Evolutionary conservation across 164 flowering plant species (phyloP), one percentile per base, ranked within the genome.

Genomic region (Warburgia ugandensis): DNA sequence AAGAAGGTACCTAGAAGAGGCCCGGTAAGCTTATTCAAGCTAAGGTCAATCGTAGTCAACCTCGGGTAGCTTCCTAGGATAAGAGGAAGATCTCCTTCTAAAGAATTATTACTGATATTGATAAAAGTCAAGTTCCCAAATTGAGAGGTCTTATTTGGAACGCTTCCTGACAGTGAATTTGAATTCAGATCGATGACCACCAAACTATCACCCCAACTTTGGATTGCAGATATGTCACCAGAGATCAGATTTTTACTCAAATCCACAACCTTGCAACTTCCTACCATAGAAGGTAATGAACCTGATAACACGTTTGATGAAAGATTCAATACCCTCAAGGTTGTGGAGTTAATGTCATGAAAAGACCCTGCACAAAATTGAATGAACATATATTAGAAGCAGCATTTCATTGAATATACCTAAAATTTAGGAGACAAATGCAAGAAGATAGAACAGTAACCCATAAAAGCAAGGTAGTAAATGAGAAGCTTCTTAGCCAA

Each of bases 141-240:
- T 46, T 65, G 75, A 32, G 78, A 64, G 38, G 73, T 65, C 62
- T 64, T 16, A 58, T 80, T 77, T 55, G 89, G 83, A 41, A 88
- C 58, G 77, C 67, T 82, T 63, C 97, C 99, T 3, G 75, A 70
- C 59, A 94, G 57, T 25, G 54, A 58, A 67, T 94, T 94, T 50
- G 94, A 86, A 65, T 96, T 83, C 75, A 94, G 59, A 66, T 94
- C 86, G n/a, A 94, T 59, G 57, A 73, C 48, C 66, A 84, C 86
- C 50, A 83, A 35, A 39, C 61, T 38, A 41, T 72, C 60, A 48
- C 65, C 75, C 97, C 97, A 91, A 45, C 54, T 73, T 51, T 69
- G 68, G 51, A 87, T 52, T 26, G 57, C 54, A 29, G 90, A 79
- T 27, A 87, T 61, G 58, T 81, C 79, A 42, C 83, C 95, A 38